Evolutionary conservation across 2,329 filamentous ascomycete genomes (phyloP).

Genomic region (Helicocarpus griseus): DNA sequence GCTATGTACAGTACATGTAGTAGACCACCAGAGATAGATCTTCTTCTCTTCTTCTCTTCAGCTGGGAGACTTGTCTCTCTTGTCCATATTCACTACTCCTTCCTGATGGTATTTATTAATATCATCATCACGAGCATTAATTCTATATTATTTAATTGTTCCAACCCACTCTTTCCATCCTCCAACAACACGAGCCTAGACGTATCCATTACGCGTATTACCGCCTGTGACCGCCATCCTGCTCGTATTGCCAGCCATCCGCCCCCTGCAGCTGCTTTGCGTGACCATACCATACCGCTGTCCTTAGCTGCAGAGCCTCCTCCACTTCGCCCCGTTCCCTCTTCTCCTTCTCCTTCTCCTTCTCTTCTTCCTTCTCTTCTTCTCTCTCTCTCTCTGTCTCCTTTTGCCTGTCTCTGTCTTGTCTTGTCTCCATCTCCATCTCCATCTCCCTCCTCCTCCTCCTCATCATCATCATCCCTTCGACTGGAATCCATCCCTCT

Average conservation of each 20-base stretch:
- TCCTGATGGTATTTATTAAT: too few relatives aligned
- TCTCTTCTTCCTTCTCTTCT: conserved; percentile 7
- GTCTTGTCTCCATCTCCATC: conserved; percentile 9
- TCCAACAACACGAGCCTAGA: neutral
- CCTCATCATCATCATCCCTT: conserved; percentile 9
- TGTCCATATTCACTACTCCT: too few relatives aligned
- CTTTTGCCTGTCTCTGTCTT: conserved; percentile 20
- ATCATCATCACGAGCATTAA: too few relatives aligned
- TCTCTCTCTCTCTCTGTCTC: conserved; percentile 19
- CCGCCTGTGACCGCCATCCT: neutral
- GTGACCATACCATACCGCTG: neutral
- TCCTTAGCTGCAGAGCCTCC: neutral
- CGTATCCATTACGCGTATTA: neutral
- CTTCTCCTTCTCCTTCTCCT: neutral
- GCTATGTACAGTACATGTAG: too few relatives aligned
- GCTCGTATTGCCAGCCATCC: neutral
- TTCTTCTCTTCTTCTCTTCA: too few relatives aligned
- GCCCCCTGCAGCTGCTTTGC: too few relatives aligned
- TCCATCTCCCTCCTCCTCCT: conserved; percentile 7
- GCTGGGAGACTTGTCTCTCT: too few relatives aligned
- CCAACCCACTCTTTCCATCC: neutral
- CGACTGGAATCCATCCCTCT: neutral
- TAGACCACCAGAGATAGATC: too few relatives aligned
- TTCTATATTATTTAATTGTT: neutral
- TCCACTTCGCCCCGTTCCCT: neutral